Percentiles rank a stretch among this genome's conserved stretches.
These are phyloP conservation scores for Jamesozyma lodderae DNA, from an alignment of 805 yeast genomes.

Conservation along the genomic window DNA sequence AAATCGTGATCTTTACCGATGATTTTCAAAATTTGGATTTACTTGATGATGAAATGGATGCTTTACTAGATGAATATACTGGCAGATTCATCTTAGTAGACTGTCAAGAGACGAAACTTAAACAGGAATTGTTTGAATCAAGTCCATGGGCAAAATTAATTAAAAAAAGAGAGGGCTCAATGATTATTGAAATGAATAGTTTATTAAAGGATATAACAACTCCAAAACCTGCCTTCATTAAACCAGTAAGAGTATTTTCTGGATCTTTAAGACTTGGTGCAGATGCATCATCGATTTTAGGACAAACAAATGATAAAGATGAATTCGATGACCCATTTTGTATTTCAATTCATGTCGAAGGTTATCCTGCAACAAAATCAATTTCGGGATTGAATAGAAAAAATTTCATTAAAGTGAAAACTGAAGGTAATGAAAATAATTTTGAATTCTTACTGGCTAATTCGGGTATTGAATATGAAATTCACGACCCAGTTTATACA, in stretches of 20 bases:
- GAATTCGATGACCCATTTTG: constrained; percentile 26
- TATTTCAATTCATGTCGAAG: constrained; percentile 43
- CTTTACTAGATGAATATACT: constrained; percentile 16
- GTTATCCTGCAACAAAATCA: constrained; percentile 42
- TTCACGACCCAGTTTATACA: constrained; percentile 16
- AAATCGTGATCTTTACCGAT: constrained; percentile 23
- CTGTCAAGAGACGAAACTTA: constrained; percentile 9
- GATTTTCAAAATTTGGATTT: constrained; percentile 20
- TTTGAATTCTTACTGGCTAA: constrained; percentile 11
- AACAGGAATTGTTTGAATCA: not conserved
- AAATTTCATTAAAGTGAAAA: constrained; percentile 12
- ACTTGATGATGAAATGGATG: constrained; percentile 18
- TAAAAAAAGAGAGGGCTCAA: constrained; percentile 12
- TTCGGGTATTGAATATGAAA: constrained; percentile 19
- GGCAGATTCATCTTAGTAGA: constrained; percentile 17
- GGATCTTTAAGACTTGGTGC: constrained; percentile 26
- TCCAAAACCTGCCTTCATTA: constrained; percentile 14
- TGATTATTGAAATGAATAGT: constrained; percentile 12
- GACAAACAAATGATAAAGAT: constrained; percentile 1
- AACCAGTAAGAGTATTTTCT: constrained; percentile 25
- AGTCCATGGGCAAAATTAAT: constrained; percentile 18
- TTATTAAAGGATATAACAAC: constrained; percentile 12
- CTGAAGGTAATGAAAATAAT: constrained; percentile 5
- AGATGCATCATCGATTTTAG: constrained; percentile 7
- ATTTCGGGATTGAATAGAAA: constrained; percentile 18